Percentiles rank a stretch among this genome's conserved stretches.
These are phyloP conservation scores for Medakamo hakoo DNA, from an alignment of 139 green algal genomes.

Conservation along the genomic window DNA sequence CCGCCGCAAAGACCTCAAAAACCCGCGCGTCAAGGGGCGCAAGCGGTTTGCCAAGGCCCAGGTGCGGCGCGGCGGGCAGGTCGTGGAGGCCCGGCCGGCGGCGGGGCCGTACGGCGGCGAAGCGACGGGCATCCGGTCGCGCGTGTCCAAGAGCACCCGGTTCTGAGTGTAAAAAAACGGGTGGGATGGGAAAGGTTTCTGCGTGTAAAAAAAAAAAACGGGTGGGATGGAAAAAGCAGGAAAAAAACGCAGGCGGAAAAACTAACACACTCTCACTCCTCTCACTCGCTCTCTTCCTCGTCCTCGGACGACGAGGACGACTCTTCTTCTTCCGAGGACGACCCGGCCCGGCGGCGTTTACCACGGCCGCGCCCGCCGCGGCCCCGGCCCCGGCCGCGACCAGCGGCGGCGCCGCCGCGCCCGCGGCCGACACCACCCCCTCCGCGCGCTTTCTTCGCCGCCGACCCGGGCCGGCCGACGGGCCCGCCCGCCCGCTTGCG, in stretches of 20 bases:
- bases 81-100: conserved; percentile 41
- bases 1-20: conserved; percentile 80
- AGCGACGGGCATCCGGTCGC: conserved; percentile 83
- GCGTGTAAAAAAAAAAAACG: not conserved
- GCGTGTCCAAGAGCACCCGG: conserved; percentile 48
- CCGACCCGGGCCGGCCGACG: too few relatives aligned
- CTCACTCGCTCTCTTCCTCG: not conserved
- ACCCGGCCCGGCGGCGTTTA: conserved; percentile 1
- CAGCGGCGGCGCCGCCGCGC: not conserved
- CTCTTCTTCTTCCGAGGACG: not conserved
- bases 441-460: too few relatives aligned
- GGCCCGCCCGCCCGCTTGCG: too few relatives aligned
- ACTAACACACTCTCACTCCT: not conserved
- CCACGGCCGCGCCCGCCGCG: not conserved
- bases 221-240: too few relatives aligned
- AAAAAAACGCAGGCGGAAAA: not conserved
- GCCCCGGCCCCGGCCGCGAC: not conserved
- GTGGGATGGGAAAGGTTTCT: not conserved
- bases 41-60: conserved; percentile 66
- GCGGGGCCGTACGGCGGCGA: conserved; percentile 72
- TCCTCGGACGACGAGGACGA: not conserved
- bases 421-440: not conserved
- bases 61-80: conserved; percentile 71
- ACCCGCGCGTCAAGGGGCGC: conserved; percentile 67
- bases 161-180: conserved; percentile 28